Base-by-base conservation (phyloP, 192 early-diverging fungal species). In the Entomortierella chlamydospora region DNA sequence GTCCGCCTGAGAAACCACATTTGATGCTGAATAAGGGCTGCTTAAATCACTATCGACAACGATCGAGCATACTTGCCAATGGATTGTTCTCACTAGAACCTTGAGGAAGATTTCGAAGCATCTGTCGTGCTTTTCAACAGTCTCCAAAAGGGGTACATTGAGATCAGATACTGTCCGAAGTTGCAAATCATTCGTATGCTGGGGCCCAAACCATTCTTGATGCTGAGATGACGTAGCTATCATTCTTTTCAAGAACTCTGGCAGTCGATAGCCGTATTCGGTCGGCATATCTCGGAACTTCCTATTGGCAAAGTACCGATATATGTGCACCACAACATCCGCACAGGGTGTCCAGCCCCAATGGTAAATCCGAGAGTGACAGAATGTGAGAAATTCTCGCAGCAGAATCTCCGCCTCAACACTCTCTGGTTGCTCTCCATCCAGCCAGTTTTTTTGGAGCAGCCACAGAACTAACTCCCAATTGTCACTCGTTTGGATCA, bases 31-130 rank as follows among this genome's bases (percentile, higher is more conserved):
- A 0, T 25, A 22, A 1, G n/a, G 42, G 18, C 56, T 52, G 2
- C 11, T 15, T 2, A 22, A 3, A 17, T 52, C 39, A 4, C 28
- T 45, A 2, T 59, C 50, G 18, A 12, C 20, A 17, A 23, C 30
- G 9, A 79, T 60, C 3, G 23, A 8, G 1, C 30, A 55, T 23
- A 79, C 34, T n/a, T 70, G 61, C 25, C 34, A 58, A 6, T 54
- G 55, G 20, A 79, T 37, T 20, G 68, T 66, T 50, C 25, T 57
- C 17, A 57, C 63, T 13, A 79, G 1, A 22, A 79, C 54, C 42
- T 79, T 79, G 61, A 79, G 67, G 37, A 61, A 79, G 4, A 79
- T 61, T 57, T 79, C 76, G 34, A 66, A 79, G 28, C 62, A 56
- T 45, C 76, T 47, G 34, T 79, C 76, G 4, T 64, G 52, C 18